Base-by-base conservation (phyloP, 1,139 yeast genomes). In the Hemisphaericaspora xylofermentans region DNA sequence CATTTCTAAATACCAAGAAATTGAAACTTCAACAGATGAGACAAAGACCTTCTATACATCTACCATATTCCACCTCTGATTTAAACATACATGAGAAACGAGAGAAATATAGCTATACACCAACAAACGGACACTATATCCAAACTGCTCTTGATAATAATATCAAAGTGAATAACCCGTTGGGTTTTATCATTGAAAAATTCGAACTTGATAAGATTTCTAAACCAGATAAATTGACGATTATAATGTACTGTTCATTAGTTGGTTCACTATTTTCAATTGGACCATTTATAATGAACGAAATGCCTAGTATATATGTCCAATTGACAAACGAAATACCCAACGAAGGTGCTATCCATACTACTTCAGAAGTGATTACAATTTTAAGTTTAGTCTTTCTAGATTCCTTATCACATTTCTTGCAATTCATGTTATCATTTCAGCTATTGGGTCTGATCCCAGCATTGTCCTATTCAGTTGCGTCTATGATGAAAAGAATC, bases 401-500 rank as follows among this genome's bases (percentile, higher is more conserved):
- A 13, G 64, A 64, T 43, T 66, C 71, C 12, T 42, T 66, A 13
- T 64, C 66, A 4, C 69, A 66, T 51, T 69, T 68, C 42, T 41
- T 58, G 22, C 74, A 68, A 46, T 63, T 70, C 13, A 46, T 68
- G 34, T 49, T 69, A 18, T 67, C 74, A 33, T 64, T 66, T 43
- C 64, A 66, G 45, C 52, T 69, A 25, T 50, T 69, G 24, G 72
- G 74, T 2, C 64, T 60, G 58, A 58, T 68, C 12, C 71, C 74
- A 2, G 68, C 75, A 5, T 57, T 69, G 25, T 59, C 72, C 5
- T 69, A 68, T 50, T 67, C 73, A 9, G 62, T 69, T 30, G 74
- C 74, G 2, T 65, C 72, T 14, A 66, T 69, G 71, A 61, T 69
- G 68, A 69, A 69, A 49, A 55, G 75, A 43, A 67, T 69, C 0